Conservation (phyloP, 2,329 filamentous ascomycete species). For the Penicillium thymicola region DNA sequence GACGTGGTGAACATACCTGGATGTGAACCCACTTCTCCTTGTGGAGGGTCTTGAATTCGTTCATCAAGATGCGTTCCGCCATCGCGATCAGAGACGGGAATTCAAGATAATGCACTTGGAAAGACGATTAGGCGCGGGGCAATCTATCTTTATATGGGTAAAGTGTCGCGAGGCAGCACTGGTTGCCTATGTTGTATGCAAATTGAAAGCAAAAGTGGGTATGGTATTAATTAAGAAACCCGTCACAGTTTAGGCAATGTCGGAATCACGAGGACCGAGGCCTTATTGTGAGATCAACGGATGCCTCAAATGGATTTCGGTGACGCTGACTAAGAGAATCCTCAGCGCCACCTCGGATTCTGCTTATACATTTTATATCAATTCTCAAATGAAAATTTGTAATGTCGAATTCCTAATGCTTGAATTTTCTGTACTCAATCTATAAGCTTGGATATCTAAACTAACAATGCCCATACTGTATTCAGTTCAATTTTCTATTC, state of each 20-base stretch:
- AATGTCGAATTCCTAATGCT: neutral
- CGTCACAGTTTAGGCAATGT: neutral
- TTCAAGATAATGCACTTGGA: neutral
- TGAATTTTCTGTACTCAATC: neutral
- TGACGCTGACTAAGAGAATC: constrained; percentile 2
- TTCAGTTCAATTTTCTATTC: neutral
- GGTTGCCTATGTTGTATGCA: neutral
- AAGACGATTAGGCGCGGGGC: neutral
- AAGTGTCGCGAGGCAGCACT: neutral
- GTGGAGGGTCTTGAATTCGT: constrained; percentile 74
- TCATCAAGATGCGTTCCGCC: constrained; percentile 82
- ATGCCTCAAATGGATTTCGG: neutral
- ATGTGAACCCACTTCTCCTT: constrained; percentile 95
- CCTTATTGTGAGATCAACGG: neutral
- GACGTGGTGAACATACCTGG: constrained; percentile 54
- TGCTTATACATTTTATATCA: too few species aligned
- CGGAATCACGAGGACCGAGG: neutral
- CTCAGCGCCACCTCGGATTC: too few species aligned
- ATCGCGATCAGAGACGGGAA: constrained; percentile 26
- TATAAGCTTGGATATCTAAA: neutral
- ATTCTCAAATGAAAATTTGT: neutral
- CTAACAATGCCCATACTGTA: neutral
- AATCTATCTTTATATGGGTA: neutral
- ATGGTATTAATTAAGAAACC: neutral
- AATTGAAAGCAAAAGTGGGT: neutral